Percentiles rank a stretch among this genome's conserved stretches.
Evolutionary conservation across 345 rosid genomes (phyloP).

Genomic region (Acer saccharum): DNA sequence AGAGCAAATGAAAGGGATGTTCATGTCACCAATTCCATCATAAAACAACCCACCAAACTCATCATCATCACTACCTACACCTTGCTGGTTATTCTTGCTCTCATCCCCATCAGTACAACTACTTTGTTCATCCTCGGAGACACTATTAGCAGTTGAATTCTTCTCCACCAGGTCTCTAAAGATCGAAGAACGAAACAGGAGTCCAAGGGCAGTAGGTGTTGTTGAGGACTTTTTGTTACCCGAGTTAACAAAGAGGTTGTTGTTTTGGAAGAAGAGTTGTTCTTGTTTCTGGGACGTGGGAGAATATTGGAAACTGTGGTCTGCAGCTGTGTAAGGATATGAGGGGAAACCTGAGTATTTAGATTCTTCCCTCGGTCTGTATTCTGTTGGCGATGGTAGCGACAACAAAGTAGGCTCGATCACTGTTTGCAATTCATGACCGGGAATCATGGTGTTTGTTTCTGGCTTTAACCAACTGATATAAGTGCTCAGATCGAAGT

Average conservation of each 20-base stretch:
- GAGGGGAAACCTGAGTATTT: slow-evolving; percentile 28
- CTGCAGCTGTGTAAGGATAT: slow-evolving; percentile 24
- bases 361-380: slow-evolving; percentile 34
- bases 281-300: slow-evolving; percentile 25
- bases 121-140: slow-evolving; percentile 32
- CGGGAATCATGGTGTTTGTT: slow-evolving; percentile 22
- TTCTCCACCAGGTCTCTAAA: slow-evolving; percentile 58
- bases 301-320: slow-evolving; percentile 17
- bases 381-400: slow-evolving; percentile 18
- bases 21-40: slow-evolving; percentile 27
- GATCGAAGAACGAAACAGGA: slow-evolving; percentile 58
- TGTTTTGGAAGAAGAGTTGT: slow-evolving; percentile 15
- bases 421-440: slow-evolving; percentile 23
- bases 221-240: slow-evolving; percentile 30
- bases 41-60: slow-evolving; percentile 44
- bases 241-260: slow-evolving; percentile 15
- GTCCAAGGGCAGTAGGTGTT: slow-evolving; percentile 55
- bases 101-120: slow-evolving; percentile 29
- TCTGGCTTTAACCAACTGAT: slow-evolving; percentile 58
- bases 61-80: slow-evolving; percentile 39
- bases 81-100: slow-evolving; percentile 29
- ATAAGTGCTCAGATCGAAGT: slow-evolving; percentile 52
- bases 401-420: slow-evolving; percentile 16
- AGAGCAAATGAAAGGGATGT: slow-evolving; percentile 34
- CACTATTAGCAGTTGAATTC: slow-evolving; percentile 31